Base-by-base conservation (phyloP, 1,284 basidiomycete genomes). In the Ceratobasidium theobromae region DNA sequence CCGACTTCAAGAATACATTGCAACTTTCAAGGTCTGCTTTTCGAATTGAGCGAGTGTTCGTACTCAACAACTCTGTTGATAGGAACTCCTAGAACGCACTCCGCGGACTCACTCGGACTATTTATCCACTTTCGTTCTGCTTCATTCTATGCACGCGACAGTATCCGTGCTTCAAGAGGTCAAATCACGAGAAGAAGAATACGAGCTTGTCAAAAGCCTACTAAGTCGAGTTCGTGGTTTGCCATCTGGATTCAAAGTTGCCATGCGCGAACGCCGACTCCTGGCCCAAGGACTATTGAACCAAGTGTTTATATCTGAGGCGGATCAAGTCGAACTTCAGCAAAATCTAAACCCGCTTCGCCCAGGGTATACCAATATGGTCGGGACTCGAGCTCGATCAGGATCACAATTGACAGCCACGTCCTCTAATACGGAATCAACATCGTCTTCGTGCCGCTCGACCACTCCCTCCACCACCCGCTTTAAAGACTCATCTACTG, bases 111-210 rank as follows among this genome's bases (percentile, higher is more conserved):
- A 94, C 73, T 77, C 81, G 2, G 89, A 91, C 69, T 85, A 90
- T 72, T 72, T 88, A 25, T 76, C 85, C 0, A 85, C 87, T 0
- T 79, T 88, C 45, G 85, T 85, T 1, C 79, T 71, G 57, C 77
- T 88, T 27, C 82, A 86, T 66, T 82, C 84, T 3, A 86, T 85
- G 5, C 85, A 89, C 66, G 77, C 85, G 69, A 82, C 88, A 35
- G 84, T 94, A 55, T 81, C 84, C 25, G 86, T 88, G 1, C 82
- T 96, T 76, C 85, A 86, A 54, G 90, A 93, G 70, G 89, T 93
- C 69, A 94, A 93, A 74, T 77, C 82, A 3, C 83, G 89, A 18
- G 92, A 95, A 75, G 90, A 93, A 66, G 91, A 93, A 69, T 91
- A 93, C 73, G 82, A 86, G 25, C 77, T 85, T 51, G 78, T 90